Base-by-base conservation (phyloP, 768 basidiomycete species). In the Boletellus emodensis region DNA sequence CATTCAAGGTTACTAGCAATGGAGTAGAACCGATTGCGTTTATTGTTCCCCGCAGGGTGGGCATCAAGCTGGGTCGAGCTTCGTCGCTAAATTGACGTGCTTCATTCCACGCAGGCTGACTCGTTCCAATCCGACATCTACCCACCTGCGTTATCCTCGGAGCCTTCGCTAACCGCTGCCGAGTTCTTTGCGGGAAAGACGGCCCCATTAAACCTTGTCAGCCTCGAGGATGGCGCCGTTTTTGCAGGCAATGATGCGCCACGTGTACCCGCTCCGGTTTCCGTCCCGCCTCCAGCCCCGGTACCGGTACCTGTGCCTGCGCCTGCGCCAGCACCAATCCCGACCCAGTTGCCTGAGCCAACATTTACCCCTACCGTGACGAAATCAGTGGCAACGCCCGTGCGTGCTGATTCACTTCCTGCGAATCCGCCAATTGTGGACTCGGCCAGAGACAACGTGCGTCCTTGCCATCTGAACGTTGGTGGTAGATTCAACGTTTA, bases 51-150 rank as follows among this genome's bases (percentile, higher is more conserved):
- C 82, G 95, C 55, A 95, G 87, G 71, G 92, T 89, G 55, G 46
- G 78, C 65, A 32, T 40, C 13, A 33, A 7, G 14, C 20, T 33
- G 17, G 14, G 30, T 32, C 13, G 18, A 9, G 15, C 13, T 15
- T 40, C 20, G 3, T 20, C 40, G 28, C 13, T 37, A 22, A 12
- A 3, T 41, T 37, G 32, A 37, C 35, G n/a, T 8, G 14, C 26
- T 18, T 15, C 17, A 45, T 24, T 5, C 34, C 7, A 35, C 18
- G 4, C 65, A 93, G 90, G 80, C 94, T 34, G 94, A 98, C 51
- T 83, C 85, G 5, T 98, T 97, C 90, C 95, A 98, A 69, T 85
- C 92, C 13, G 95, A 97, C 68, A 95, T 98, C 67, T 98, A 83
- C 77, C 95, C 96, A 5, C 90, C 91, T 9, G 95, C 93, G 1